phyloP scores from a whole-genome alignment of 2,329 filamentous ascomycete species.

The Huntiella moniliformis region DNA sequence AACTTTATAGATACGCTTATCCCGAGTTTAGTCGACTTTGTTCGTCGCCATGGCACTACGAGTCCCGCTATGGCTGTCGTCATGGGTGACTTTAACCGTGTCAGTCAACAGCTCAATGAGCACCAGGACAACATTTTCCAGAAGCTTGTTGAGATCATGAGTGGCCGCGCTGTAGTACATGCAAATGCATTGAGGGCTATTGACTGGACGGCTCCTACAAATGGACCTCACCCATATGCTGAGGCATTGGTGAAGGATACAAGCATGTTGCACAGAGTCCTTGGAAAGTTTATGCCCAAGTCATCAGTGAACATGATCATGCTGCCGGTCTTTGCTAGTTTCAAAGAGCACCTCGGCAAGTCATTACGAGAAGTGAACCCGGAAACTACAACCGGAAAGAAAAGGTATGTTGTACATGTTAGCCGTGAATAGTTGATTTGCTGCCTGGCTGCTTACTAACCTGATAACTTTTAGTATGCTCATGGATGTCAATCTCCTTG shows the following conservation, averaged over 20 bases:
- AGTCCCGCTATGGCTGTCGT: slow-evolving; percentile 32
- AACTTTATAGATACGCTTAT: slow-evolving; percentile 75
- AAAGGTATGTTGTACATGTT: slow-evolving; percentile 37
- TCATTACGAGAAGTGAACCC: slow-evolving; percentile 48
- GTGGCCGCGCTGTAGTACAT: slow-evolving; percentile 52
- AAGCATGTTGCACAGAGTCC: slow-evolving; percentile 61
- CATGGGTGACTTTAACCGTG: slow-evolving; percentile 76
- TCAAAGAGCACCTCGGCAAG: slow-evolving; percentile 58
- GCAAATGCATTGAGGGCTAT: slow-evolving; percentile 56
- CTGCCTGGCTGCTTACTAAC: slow-evolving; percentile 6
- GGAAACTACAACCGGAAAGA: slow-evolving; percentile 47
- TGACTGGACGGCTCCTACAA: slow-evolving; percentile 37
- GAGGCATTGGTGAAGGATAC: slow-evolving; percentile 78
- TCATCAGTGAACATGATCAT: slow-evolving; percentile 66
- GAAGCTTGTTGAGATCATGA: slow-evolving; percentile 87
- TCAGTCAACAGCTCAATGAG: slow-evolving; percentile 66
- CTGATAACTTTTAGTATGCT: slow-evolving; percentile 41
- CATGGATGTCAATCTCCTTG: slow-evolving; percentile 56
- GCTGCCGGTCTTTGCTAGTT: slow-evolving; percentile 64
- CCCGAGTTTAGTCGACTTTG: slow-evolving; percentile 79
- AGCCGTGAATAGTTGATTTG: neutral
- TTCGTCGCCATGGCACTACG: slow-evolving; percentile 47
- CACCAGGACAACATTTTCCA: slow-evolving; percentile 83
- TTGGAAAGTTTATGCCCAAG: slow-evolving; percentile 66
- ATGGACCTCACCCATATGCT: slow-evolving; percentile 47